phyloP scores from a whole-genome alignment of 257 asterid genomes.

The Misopates orontium region DNA sequence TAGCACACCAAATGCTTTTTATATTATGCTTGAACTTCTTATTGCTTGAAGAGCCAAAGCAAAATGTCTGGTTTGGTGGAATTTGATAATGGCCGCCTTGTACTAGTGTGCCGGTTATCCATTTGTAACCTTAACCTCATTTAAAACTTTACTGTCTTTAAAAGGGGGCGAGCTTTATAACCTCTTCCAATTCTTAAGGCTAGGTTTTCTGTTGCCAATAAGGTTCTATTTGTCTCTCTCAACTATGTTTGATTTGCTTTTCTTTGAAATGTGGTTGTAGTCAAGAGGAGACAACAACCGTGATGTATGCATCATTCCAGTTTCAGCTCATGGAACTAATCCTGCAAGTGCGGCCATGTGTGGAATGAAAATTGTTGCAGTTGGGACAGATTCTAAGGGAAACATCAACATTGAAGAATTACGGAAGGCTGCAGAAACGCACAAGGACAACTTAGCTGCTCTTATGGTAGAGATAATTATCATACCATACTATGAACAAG shows the following conservation, averaged over 20 bases:
- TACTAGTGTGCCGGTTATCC: no score
- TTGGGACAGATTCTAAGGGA: conserved; percentile 98
- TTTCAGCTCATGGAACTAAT: conserved; percentile 98
- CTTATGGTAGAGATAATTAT: conserved; percentile 65
- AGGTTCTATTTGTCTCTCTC: no score
- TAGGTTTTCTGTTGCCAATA: no score
- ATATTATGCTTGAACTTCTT: no score
- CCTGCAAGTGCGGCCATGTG: conserved; percentile 99
- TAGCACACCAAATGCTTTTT: no score
- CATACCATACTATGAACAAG: conserved; percentile 3
- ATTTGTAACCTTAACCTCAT: no score
- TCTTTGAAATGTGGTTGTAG: conserved; percentile 42
- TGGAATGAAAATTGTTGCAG: conserved; percentile 97
- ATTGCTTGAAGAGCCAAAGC: no score
- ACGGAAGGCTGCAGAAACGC: conserved; percentile 78
- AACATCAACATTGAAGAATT: conserved; percentile 92
- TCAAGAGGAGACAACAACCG: conserved; percentile 97
- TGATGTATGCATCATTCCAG: conserved; percentile 94
- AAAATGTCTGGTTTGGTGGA: no score
- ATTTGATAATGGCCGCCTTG: no score
- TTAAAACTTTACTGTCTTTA: no score
- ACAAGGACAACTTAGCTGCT: conserved; percentile 82
- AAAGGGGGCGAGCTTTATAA: no score
- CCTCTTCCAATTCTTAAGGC: no score
- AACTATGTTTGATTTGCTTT: conserved; percentile 2